phyloP scores from a whole-genome alignment of 257 asterid genomes.

The Solanum stenotomum region DNA sequence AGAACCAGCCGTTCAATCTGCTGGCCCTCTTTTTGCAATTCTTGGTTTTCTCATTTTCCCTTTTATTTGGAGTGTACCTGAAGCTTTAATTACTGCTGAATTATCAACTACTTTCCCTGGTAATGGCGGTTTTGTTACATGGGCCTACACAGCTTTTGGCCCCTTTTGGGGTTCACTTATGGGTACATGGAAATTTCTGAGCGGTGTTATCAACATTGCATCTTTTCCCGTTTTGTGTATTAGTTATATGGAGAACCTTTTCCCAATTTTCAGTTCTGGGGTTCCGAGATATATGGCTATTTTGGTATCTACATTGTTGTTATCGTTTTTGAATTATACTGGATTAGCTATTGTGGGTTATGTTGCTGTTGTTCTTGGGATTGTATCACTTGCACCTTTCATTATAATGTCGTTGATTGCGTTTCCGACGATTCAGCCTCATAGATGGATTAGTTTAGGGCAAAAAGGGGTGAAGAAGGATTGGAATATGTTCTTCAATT shows the following conservation, averaged over 20 bases:
- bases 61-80: slow-evolving; percentile 11
- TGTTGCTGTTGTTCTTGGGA: slow-evolving; percentile 8
- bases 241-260: slow-evolving; percentile 7
- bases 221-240: slow-evolving; percentile 7
- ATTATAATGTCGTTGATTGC: slow-evolving; percentile 4
- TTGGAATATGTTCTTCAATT: slow-evolving; percentile 59
- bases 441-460: slow-evolving; percentile 51
- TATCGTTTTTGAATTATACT: slow-evolving; percentile 17
- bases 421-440: slow-evolving; percentile 5
- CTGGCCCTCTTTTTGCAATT: slow-evolving; percentile 1
- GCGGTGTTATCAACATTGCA: slow-evolving; percentile 8
- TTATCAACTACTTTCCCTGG: slow-evolving; percentile 10
- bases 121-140: slow-evolving; percentile 8
- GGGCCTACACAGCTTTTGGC: slow-evolving; percentile 8
- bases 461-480: slow-evolving; percentile 41
- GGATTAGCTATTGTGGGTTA: slow-evolving; percentile 25
- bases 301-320: slow-evolving; percentile 1
- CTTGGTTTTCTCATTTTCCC: slow-evolving; percentile 9
- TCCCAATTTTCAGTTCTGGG: slow-evolving; percentile 4
- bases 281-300: slow-evolving; percentile 9
- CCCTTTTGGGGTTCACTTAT: slow-evolving; percentile 11
- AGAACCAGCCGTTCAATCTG: slow-evolving; percentile 7
- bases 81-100: slow-evolving; percentile 12
- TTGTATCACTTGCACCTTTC: slow-evolving; percentile 18
- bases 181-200: slow-evolving; percentile 10